A percentile compares a stretch with the other conserved stretches of the same genome.
Conservation (phyloP, 345 rosid species). For the Populus davidiana region DNA sequence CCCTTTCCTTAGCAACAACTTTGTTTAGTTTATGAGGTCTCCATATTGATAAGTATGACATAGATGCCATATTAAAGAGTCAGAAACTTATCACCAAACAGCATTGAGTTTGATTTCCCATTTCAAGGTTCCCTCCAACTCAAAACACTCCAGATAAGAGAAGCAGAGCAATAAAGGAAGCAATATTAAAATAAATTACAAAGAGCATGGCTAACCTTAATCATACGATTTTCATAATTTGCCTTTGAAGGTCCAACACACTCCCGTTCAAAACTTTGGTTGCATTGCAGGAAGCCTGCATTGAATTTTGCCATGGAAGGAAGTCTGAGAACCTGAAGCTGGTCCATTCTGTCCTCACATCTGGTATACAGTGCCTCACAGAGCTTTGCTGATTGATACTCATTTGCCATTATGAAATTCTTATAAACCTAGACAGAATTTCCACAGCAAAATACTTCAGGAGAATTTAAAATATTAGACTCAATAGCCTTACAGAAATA, state of each 20-base stretch:
- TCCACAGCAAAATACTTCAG: constrained; percentile 4
- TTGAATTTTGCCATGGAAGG: constrained; percentile 99
- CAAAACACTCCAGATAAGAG: not conserved
- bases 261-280: constrained; percentile 72
- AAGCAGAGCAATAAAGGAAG: not conserved
- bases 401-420: constrained; percentile 68
- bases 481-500: not conserved
- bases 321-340: constrained; percentile 91
- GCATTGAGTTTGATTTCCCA: not conserved
- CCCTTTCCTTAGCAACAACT: not conserved
- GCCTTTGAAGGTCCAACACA: constrained; percentile 91
- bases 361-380: constrained; percentile 73
- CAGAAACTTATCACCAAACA: not conserved
- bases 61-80: not conserved
- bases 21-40: not conserved
- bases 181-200: not conserved
- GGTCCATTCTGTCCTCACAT: constrained; percentile 98
- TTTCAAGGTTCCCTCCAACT: not conserved
- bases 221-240: constrained; percentile 78
- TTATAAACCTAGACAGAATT: constrained; percentile 55
- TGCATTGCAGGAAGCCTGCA: constrained; percentile 89
- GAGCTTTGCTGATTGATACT: constrained; percentile 78
- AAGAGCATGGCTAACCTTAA: constrained; percentile 51
- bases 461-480: not conserved
- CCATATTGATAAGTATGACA: not conserved